Evolutionary conservation across 1,139 yeast genomes (phyloP).

Genomic region (Geotrichum fermentans): DNA sequence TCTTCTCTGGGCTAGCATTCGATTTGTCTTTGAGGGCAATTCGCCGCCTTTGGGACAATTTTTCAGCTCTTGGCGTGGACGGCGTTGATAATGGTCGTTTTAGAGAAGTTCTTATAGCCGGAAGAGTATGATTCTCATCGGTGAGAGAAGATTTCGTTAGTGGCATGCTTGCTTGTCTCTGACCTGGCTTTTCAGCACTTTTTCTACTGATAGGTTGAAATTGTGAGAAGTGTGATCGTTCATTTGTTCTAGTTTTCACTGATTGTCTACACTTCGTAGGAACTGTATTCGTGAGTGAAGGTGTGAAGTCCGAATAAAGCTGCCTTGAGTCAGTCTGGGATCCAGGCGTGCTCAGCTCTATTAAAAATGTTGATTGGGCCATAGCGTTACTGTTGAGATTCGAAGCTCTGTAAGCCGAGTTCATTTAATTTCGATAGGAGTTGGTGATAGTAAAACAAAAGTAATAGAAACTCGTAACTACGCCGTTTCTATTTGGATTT

Average conservation of each 20-base stretch:
- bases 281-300: not conserved
- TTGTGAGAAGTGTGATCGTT: not conserved
- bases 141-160: not conserved
- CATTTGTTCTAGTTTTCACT: not conserved
- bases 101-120: not conserved
- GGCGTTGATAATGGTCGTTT: slow-evolving; percentile 1
- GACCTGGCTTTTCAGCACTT: not conserved
- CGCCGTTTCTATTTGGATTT: too few relatives aligned
- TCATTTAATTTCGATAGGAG: too few relatives aligned
- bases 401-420: too few relatives aligned
- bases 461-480: too few relatives aligned
- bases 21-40: slow-evolving; percentile 1
- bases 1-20: not conserved
- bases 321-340: not conserved
- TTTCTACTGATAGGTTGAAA: not conserved
- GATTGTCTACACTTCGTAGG: not conserved
- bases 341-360: slow-evolving; percentile 2
- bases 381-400: not conserved
- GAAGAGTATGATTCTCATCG: not conserved
- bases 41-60: not conserved
- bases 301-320: slow-evolving; percentile 1
- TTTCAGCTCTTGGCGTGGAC: not conserved
- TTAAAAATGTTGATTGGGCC: not conserved
- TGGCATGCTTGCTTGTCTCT: not conserved
- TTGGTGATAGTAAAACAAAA: too few relatives aligned